Evolutionary conservation across 1,284 basidiomycete species (phyloP).

Genomic region (Ceratobasidium sp.): DNA sequence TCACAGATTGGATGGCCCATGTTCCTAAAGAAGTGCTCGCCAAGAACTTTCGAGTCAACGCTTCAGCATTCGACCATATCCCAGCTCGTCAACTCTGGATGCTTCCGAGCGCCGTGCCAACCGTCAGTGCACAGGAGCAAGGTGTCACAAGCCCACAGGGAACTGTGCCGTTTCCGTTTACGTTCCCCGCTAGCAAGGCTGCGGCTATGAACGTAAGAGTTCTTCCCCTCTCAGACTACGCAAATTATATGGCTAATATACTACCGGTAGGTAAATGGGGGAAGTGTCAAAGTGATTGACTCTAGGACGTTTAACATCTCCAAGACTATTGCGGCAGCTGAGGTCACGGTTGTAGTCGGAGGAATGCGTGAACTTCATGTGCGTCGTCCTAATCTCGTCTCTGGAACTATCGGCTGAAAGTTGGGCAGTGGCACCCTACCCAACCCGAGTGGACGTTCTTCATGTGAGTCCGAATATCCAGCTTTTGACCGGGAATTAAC

Average conservation of each 20-base stretch:
- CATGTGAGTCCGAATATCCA: constrained; percentile 47
- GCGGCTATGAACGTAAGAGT: constrained; percentile 58
- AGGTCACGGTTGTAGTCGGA: constrained; percentile 66
- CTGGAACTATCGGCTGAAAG: background rate
- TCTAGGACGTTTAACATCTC: constrained; percentile 70
- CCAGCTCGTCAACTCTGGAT: constrained; percentile 58
- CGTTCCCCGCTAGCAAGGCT: constrained; percentile 68
- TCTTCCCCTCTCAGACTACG: constrained; percentile 51
- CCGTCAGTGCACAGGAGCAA: constrained; percentile 51
- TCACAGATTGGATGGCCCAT: constrained; percentile 65
- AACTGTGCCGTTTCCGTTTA: constrained; percentile 65
- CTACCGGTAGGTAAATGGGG: constrained; percentile 51
- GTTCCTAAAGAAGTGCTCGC: constrained; percentile 70
- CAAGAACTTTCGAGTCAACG: constrained; percentile 34
- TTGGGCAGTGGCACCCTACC: constrained; percentile 32
- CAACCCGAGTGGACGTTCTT: constrained; percentile 55
- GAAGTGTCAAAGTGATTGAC: constrained; percentile 71
- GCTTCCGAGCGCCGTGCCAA: constrained; percentile 20
- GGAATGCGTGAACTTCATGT: constrained; percentile 26
- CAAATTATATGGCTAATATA: too few species aligned
- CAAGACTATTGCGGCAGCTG: constrained; percentile 72
- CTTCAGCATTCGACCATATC: constrained; percentile 54
- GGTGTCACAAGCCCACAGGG: constrained; percentile 65
- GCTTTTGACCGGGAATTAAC: background rate
- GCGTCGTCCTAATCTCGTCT: background rate